Evolutionary conservation across 2,329 filamentous ascomycete genomes (phyloP), one percentile per base, ranked within the genome.

Genomic region (Claviceps sp.): DNA sequence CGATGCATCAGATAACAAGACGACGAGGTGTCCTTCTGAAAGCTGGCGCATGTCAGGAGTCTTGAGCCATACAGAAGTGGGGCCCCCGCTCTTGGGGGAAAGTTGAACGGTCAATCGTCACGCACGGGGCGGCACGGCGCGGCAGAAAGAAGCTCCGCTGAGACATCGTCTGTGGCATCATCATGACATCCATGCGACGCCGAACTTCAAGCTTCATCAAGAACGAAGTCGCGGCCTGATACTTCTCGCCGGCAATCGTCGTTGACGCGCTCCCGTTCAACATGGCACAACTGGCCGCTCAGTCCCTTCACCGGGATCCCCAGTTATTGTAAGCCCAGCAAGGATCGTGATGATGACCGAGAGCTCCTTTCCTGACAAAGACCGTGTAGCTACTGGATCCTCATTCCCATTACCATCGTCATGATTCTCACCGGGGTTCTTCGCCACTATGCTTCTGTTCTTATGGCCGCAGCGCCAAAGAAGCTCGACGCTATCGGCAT

Each of bases 281-380:
- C 50, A 97, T 97, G 91, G 85, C 86, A 62, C 84, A 93, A 73
- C 77, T 85, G 59, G 80, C 86, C 59, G 84, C 88, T 61, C 93
- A 98, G 77, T 93, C 89, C 75, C 96, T 98, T 80, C 87, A 95
- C 74, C 73, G 93, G 80, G 94, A 98, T 85, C 91, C 93, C 64
- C 90, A 95, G 72, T 77, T 98, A 59, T 95, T 98, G 93, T 97
- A 75, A 66, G 87, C 70, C 4, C 16, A 17, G 30, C 37, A 26
- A 7, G 5, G n/a, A 6, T 30, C 10, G 22, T 11, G 42, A 19
- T 26, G 14, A 41, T 19, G 13, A 37, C n/a, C 14, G 17, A 39
- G 26, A 19, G 22, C 30, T 34, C 30, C 22, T 13, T 11, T 43
- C 38, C 48, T 53, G 24, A 54, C 50, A 13, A 39, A 3, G 16